Base-by-base conservation (phyloP, 129 eudicot species). In the Lactuca saligna region DNA sequence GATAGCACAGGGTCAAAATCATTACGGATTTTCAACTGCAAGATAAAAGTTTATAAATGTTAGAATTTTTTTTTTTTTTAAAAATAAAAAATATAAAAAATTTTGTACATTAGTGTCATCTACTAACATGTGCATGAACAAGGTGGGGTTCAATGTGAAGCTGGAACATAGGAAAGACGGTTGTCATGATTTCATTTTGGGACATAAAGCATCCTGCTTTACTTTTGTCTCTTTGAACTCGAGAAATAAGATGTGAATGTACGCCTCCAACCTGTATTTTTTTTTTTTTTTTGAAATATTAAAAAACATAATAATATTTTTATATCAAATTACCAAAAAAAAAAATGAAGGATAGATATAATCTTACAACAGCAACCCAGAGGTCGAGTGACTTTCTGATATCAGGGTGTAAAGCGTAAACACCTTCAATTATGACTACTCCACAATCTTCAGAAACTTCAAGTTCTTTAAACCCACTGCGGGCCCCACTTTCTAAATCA, bases 331-430 rank as follows among this genome's bases (percentile, higher is more conserved):
- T 17, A 4, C 3, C 2, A 50, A 53, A 42, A 25, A 61, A 64
- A 7, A n/a, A 35, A 38, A 51, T 51, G 44, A 63, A 67, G 48
- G 48, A 0, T 42, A 42, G 5, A n/a, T n/a, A 2, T 46, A 70
- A 79, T 56, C 99, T 93, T 93, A 93, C 99, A 70, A 93, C 99
- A 83, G 99, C 97, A 81, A 93, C 85, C 99, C 99, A 93, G 42
- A 93, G 87, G 82, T 93, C 97, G 64, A 93, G 81, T 13, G 97
- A 86, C 57, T 82, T 87, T 71, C 99, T 71, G 83, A 93, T 93
- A 74, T 85, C 87, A 57, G 99, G 99, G 82, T 93, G 99, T 83
- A 93, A 77, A 71, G 99, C 97, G 58, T 93, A 93, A 57, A 93
- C 93, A 71, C 99, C 99, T 93, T 93, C 99, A 74, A 93, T 89